Conservation (phyloP, 2,329 filamentous ascomycete genomes). For the Colletotrichum shisoi region DNA sequence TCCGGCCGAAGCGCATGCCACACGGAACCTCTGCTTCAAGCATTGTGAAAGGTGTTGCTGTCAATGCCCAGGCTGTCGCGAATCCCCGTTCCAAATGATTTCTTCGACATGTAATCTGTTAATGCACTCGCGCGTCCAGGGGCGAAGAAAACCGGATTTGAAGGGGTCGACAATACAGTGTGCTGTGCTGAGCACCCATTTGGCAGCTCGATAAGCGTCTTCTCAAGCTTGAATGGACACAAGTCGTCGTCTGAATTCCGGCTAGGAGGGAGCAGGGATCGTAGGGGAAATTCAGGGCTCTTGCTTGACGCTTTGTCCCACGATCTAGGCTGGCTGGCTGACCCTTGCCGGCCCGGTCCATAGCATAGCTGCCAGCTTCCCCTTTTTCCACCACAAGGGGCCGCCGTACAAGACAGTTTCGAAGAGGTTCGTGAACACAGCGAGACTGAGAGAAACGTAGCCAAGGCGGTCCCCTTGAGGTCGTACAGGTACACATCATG, state of each 20-base stretch:
- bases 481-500: no score
- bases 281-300: constrained; percentile 30
- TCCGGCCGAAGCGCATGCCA: constrained; percentile 20
- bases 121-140: background rate
- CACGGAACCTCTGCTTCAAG: constrained; percentile 9
- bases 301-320: constrained; percentile 37
- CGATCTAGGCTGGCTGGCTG: constrained; percentile 14
- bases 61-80: background rate
- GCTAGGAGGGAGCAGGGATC: constrained; percentile 25
- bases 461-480: no score
- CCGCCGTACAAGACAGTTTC: background rate
- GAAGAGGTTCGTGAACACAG: no score
- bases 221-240: background rate
- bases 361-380: constrained; percentile 16
- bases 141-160: background rate
- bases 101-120: background rate
- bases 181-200: background rate
- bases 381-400: background rate
- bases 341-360: constrained; percentile 34
- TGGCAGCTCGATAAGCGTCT: background rate
- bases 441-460: no score
- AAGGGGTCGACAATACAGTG: background rate
- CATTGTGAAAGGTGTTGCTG: background rate
- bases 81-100: background rate
- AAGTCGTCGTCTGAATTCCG: constrained; percentile 30